Percentiles rank a stretch among this genome's conserved stretches.
Evolutionary conservation across 345 rosid genomes (phyloP).

Genomic region (Populus ilicifolia): DNA sequence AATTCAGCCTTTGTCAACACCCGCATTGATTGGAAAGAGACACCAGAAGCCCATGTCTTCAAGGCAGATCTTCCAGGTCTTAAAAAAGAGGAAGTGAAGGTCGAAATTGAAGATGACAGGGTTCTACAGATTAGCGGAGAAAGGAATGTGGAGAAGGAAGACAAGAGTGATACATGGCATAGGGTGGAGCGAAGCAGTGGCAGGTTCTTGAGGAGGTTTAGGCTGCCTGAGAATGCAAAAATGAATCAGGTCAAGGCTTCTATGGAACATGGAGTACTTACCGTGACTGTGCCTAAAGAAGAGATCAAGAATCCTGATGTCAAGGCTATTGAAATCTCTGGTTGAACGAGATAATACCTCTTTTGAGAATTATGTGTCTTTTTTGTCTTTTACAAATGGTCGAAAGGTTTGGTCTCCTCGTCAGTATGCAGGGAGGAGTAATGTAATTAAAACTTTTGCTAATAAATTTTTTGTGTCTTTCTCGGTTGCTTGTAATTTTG

Average conservation of each 20-base stretch:
- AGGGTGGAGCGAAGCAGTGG: slow-evolving; percentile 16
- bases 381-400: too few relatives aligned
- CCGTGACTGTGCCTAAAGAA: slow-evolving; percentile 4
- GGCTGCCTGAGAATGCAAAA: slow-evolving; percentile 17
- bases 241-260: slow-evolving; percentile 9
- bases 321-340: not conserved
- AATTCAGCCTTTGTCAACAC: slow-evolving; percentile 1
- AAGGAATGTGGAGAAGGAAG: slow-evolving; percentile 15
- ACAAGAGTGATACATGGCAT: slow-evolving; percentile 11
- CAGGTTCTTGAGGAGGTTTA: slow-evolving; percentile 6
- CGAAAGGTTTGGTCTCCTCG: too few relatives aligned
- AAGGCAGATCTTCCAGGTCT: slow-evolving; percentile 16
- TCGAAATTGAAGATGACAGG: slow-evolving; percentile 13
- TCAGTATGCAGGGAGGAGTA: too few relatives aligned
- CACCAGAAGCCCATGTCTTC: slow-evolving; percentile 14
- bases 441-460: too few relatives aligned
- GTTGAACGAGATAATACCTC: too few relatives aligned
- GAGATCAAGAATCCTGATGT: slow-evolving; percentile 16
- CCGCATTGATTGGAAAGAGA: slow-evolving; percentile 18
- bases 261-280: slow-evolving; percentile 12
- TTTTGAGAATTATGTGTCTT: too few relatives aligned
- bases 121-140: slow-evolving; percentile 10
- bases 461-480: too few relatives aligned
- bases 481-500: too few relatives aligned
- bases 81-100: slow-evolving; percentile 9